Evolutionary conservation across 208 protist genomes (phyloP).

Genomic region (Acanthamoeba lenticulata): DNA sequence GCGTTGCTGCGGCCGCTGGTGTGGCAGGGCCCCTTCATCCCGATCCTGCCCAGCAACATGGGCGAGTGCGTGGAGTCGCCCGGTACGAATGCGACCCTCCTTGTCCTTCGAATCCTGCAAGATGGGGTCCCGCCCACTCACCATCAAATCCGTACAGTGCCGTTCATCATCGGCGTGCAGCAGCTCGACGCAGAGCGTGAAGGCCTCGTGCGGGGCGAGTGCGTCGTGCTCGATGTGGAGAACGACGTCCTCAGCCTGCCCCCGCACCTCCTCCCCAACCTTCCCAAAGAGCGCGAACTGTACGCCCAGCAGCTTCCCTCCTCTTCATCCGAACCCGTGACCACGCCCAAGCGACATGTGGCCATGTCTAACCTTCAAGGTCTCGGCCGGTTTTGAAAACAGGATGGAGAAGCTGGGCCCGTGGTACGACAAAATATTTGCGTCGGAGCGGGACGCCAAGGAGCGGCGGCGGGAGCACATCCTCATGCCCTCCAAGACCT

Average conservation of each 20-base stretch:
- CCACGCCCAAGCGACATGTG: not conserved
- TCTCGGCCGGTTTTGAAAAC: no score
- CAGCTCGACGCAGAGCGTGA: not conserved
- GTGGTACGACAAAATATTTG: not conserved
- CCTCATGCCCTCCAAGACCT: slow-evolving; percentile 36
- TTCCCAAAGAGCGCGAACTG: slow-evolving; percentile 21
- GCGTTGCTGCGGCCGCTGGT: slow-evolving; percentile 47
- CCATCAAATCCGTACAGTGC: not conserved
- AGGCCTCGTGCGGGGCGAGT: not conserved
- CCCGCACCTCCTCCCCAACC: not conserved
- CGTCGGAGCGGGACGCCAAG: not conserved
- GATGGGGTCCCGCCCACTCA: no score
- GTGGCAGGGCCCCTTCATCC: slow-evolving; percentile 64
- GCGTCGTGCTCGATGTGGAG: slow-evolving; percentile 14
- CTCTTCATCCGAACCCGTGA: not conserved
- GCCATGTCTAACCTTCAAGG: no score
- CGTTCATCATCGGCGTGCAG: slow-evolving; percentile 45
- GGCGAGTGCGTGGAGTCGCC: not conserved
- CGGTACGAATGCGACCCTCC: not conserved
- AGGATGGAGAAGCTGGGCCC: not conserved
- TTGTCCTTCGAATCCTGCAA: not conserved
- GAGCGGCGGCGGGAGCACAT: not conserved
- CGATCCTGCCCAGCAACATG: slow-evolving; percentile 7
- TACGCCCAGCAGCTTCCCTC: not conserved
- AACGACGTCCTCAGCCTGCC: not conserved